phyloP scores from a whole-genome alignment of 257 asterid species.

The Perilla frutescens region DNA sequence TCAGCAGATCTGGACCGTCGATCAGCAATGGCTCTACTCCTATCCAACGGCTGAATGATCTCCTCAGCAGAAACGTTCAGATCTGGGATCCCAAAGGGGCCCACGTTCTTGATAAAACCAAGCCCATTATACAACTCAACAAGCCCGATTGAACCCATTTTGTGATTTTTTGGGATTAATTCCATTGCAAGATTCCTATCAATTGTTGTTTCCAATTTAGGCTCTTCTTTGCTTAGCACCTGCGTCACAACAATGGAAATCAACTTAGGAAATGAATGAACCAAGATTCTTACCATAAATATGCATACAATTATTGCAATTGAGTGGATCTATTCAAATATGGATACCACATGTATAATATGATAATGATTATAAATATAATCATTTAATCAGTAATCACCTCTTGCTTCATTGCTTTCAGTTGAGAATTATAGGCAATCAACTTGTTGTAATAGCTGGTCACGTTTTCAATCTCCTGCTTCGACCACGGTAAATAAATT shows the following conservation, averaged over 20 bases:
- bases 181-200: constrained; percentile 16
- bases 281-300: constrained; percentile 21
- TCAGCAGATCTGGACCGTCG: constrained; percentile 57
- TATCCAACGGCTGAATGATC: constrained; percentile 44
- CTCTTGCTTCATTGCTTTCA: constrained; percentile 51
- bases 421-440: constrained; percentile 44
- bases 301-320: neutral
- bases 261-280: constrained; percentile 9
- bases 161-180: constrained; percentile 24
- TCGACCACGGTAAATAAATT: neutral
- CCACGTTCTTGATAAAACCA: constrained; percentile 32
- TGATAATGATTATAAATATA: no score
- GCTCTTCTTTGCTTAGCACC: constrained; percentile 30
- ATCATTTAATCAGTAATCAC: constrained; percentile 26
- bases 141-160: neutral
- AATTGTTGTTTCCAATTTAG: constrained; percentile 15
- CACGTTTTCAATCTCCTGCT: constrained; percentile 58
- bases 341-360: no score
- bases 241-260: neutral
- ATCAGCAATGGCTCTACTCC: constrained; percentile 15
- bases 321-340: no score
- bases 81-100: constrained; percentile 52
- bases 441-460: constrained; percentile 37
- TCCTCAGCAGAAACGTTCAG: constrained; percentile 42
- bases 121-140: constrained; percentile 34